These are phyloP conservation scores for Thelephora terrestris DNA, from an alignment of 1,284 basidiomycete species.

Conservation along the genomic window DNA sequence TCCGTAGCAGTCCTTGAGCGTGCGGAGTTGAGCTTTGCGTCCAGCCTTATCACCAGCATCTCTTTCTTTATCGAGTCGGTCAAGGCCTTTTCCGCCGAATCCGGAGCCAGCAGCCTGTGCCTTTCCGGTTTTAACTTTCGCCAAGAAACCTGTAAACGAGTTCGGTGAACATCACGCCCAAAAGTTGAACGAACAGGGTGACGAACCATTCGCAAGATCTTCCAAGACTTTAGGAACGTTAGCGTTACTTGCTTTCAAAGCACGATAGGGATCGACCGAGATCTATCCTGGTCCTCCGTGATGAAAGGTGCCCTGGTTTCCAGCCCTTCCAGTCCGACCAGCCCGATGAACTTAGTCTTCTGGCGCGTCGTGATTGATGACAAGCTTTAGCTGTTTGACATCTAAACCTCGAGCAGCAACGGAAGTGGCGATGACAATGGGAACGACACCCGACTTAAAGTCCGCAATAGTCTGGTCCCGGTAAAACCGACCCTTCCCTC, in stretches of 20 bases:
- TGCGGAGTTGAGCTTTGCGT: constrained; percentile 87
- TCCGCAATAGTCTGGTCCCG: constrained; percentile 95
- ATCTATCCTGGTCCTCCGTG: constrained; percentile 96
- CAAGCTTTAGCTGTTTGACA: constrained; percentile 97
- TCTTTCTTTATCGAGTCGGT: constrained; percentile 89
- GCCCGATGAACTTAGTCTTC: constrained; percentile 99
- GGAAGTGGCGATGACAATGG: constrained; percentile 96
- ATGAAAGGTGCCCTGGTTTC: constrained; percentile 98
- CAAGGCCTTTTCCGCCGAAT: constrained; percentile 96
- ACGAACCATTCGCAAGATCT: constrained; percentile 78
- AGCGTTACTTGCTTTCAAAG: constrained; percentile 89
- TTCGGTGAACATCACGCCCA: constrained; percentile 7
- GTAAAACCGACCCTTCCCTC: constrained; percentile 98
- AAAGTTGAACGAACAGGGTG: constrained; percentile 1
- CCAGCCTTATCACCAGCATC: constrained; percentile 90
- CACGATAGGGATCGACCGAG: constrained; percentile 93
- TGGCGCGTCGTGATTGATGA: constrained; percentile 97
- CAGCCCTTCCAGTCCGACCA: constrained; percentile 93
- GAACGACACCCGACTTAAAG: constrained; percentile 96
- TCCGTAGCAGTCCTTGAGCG: too few species aligned
- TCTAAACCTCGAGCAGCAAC: constrained; percentile 97
- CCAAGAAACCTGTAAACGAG: constrained; percentile 55
- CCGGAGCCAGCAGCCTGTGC: constrained; percentile 89
- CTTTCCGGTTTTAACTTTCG: constrained; percentile 90
- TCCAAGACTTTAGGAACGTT: constrained; percentile 83